A percentile compares a stretch with the other conserved stretches of the same genome.
phyloP scores from a whole-genome alignment of 257 asterid genomes.

The Plantago major region DNA sequence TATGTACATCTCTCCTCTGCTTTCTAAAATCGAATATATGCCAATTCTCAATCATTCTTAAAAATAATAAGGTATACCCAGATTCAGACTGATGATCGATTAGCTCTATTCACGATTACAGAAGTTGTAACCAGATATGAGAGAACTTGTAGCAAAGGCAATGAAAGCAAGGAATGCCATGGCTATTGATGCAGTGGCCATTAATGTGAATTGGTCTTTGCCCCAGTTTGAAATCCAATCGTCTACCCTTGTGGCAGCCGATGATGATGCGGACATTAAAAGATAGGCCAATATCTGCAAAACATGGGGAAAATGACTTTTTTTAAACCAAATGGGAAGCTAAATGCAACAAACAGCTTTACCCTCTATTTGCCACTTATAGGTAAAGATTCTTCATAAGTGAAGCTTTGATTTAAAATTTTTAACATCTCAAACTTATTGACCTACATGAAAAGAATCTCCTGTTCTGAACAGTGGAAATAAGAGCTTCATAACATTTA shows the following conservation, averaged over 20 bases:
- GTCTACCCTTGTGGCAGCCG: conserved; percentile 77
- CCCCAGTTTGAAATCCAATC: conserved; percentile 95
- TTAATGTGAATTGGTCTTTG: conserved; percentile 63
- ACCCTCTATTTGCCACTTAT: no score
- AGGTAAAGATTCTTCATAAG: no score
- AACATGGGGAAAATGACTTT: conserved; percentile 17
- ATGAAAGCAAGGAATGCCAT: conserved; percentile 71
- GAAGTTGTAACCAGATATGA: conserved; percentile 70
- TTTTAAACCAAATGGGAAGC: not conserved
- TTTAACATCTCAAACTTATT: no score
- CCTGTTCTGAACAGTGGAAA: no score
- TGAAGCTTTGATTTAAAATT: no score
- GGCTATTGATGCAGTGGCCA: conserved; percentile 74
- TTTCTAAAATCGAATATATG: no score
- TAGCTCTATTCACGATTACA: conserved; percentile 49
- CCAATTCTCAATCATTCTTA: no score
- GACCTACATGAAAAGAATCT: no score
- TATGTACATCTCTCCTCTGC: no score
- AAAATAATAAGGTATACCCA: not conserved
- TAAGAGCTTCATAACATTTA: no score
- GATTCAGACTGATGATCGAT: conserved; percentile 9
- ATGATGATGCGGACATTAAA: conserved; percentile 82
- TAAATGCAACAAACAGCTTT: not conserved
- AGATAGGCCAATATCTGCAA: conserved; percentile 77
- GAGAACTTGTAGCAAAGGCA: conserved; percentile 69